Evolutionary conservation across 805 yeast species (phyloP).

Genomic region (Danielia oregonensis): DNA sequence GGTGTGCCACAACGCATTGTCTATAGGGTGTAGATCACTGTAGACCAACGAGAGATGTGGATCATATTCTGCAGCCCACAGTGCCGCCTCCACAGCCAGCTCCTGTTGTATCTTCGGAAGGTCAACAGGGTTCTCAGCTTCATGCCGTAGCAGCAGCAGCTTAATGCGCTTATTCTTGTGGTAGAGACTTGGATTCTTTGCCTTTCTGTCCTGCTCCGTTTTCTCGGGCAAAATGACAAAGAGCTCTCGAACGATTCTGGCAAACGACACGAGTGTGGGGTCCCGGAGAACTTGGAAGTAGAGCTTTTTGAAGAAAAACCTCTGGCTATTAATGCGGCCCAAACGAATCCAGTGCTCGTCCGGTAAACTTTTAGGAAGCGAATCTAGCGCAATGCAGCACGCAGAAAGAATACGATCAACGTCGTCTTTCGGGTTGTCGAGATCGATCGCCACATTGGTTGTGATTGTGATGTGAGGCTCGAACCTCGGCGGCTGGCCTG

Average conservation of each 20-base stretch:
- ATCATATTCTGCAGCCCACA: conserved; percentile 59
- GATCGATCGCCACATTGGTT: conserved; percentile 49
- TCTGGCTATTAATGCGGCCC: conserved; percentile 44
- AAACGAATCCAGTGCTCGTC: conserved; percentile 39
- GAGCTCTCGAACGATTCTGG: conserved; percentile 53
- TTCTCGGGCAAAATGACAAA: conserved; percentile 46
- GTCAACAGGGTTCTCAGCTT: conserved; percentile 23
- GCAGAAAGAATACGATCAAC: conserved; percentile 56
- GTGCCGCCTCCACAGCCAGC: conserved; percentile 46
- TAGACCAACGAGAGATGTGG: conserved; percentile 76
- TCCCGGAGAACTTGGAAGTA: conserved; percentile 45
- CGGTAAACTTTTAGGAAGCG: conserved; percentile 31
- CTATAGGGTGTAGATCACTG: conserved; percentile 61
- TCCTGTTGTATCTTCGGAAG: conserved; percentile 29
- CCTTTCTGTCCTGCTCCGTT: conserved; percentile 32
- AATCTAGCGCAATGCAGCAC: conserved; percentile 51
- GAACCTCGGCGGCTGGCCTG: conserved; percentile 59
- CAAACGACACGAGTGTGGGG: conserved; percentile 48
- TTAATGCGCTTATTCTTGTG: conserved; percentile 23
- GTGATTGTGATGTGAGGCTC: conserved; percentile 79
- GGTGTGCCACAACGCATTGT: conserved; percentile 60
- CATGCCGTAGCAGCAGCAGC: conserved; percentile 16
- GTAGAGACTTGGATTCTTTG: conserved; percentile 37
- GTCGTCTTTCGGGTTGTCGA: conserved; percentile 44
- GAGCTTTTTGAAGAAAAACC: conserved; percentile 50